phyloP scores from a whole-genome alignment of 177 flowering plant genomes.

The Vitis hybrid region DNA sequence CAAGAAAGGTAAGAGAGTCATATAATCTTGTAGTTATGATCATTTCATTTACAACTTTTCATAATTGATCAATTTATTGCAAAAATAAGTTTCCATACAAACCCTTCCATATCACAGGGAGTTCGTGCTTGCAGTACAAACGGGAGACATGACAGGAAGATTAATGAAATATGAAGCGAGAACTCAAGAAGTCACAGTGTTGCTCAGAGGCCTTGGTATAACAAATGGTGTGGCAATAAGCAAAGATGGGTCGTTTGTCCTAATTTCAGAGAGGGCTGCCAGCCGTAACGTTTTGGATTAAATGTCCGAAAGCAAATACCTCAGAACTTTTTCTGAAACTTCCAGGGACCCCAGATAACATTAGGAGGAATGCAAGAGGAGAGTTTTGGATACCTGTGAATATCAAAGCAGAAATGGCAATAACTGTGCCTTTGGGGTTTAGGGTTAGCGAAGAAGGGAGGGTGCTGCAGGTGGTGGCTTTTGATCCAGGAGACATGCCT shows the following conservation, averaged over 20 bases:
- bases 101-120: slow-evolving; percentile 3
- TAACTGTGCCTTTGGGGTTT: too few species aligned
- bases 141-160: slow-evolving; percentile 28
- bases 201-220: slow-evolving; percentile 21
- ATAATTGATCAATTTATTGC: too few species aligned
- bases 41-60: too few species aligned
- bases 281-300: slow-evolving; percentile 3
- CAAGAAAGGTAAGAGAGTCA: too few species aligned
- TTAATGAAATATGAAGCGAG: slow-evolving; percentile 21
- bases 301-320: slow-evolving; percentile 1
- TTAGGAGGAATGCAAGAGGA: neutral
- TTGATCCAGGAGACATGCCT: too few species aligned
- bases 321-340: slow-evolving; percentile 2
- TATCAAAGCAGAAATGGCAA: too few species aligned
- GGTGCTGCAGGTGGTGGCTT: too few species aligned
- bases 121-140: neutral
- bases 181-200: slow-evolving; percentile 19
- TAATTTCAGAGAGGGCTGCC: neutral
- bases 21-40: too few species aligned
- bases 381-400: neutral
- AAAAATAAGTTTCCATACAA: too few species aligned
- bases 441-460: too few species aligned
- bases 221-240: slow-evolving; percentile 41
- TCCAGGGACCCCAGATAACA: slow-evolving; percentile 4
- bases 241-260: slow-evolving; percentile 17